Base-by-base conservation (phyloP, 164 flowering plant species). In the Santalum album region DNA sequence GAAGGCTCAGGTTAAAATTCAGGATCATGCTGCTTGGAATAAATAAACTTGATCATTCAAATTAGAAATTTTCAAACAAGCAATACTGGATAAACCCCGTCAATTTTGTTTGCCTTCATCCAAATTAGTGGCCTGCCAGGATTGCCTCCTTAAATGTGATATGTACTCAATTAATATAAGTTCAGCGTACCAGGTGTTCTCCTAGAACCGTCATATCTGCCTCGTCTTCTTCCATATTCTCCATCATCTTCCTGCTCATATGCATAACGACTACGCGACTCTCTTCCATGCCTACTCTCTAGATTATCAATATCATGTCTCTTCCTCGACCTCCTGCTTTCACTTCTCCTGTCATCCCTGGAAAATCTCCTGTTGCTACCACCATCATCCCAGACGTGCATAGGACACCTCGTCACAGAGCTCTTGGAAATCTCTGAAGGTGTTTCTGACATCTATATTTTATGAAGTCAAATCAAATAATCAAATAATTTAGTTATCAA, bases 141-240 rank as follows among this genome's bases (percentile, higher is more conserved):
- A 36, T 12, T 6, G 40, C 40, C 40, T 12, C 15, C 7, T 7
- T 2, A 36, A 36, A 36, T 36, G 14, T 36, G 40, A 36, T 14
- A 6, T 6, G 40, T 1, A 7, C 40, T 36, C 5, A 12, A 25
- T 15, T 14, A 24, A 5, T 20, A 18, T 25, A 21, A 35, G 38
- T 4, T 45, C 19, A 10, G 44, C 69, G 38, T 74, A 82, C 90
- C 79, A 58, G 90, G 90, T 56, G 83, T 77, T 48, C 83, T 65
- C 72, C 78, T 67, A n/a, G 74, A 51, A 54, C 66, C 51, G 17
- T 72, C 84, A 69, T 80, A 43, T 76, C 72, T 73, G 46, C 77
- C 67, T 58, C 78, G 59, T 38, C 76, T 81, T 61, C 79, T 72
- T 20, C 72, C 73, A 66, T 69, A 55, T 17, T 72, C 82, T 61